Evolutionary conservation across 73 alveolate genomes (phyloP).

Genomic region (Paramecium sexaurelia): DNA sequence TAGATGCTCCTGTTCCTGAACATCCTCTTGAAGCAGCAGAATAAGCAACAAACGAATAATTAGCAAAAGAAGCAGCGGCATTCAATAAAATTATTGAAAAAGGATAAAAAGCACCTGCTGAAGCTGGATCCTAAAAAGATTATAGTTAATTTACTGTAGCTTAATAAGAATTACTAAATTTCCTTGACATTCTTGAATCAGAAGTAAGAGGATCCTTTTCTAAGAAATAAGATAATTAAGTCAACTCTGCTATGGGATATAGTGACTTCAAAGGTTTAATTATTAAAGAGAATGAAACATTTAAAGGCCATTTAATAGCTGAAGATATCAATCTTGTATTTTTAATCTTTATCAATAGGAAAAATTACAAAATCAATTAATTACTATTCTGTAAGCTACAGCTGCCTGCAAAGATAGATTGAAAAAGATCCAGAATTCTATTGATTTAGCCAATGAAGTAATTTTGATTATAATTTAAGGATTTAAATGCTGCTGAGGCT

Average conservation of each 20-base stretch:
- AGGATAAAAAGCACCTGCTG: constrained; percentile 35
- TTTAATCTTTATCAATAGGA: background rate
- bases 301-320: constrained; percentile 48
- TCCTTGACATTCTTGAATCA: background rate
- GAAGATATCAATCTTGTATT: constrained; percentile 21
- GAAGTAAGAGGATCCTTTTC: constrained; percentile 46
- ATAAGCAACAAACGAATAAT: background rate
- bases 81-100: constrained; percentile 31
- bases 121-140: background rate
- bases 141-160: constrained; percentile 28
- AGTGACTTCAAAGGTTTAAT: constrained; percentile 55
- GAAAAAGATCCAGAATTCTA: background rate
- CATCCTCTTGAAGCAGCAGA: constrained; percentile 48
- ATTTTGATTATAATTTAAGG: background rate
- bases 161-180: constrained; percentile 30
- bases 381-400: constrained; percentile 43
- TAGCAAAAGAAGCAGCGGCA: constrained; percentile 18
- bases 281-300: constrained; percentile 13
- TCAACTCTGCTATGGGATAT: constrained; percentile 44
- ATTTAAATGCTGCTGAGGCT: background rate
- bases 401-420: constrained; percentile 59
- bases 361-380: constrained; percentile 38
- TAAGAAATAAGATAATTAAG: background rate
- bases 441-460: constrained; percentile 49
- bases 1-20: constrained; percentile 24